Conservation (phyloP, 129 eudicot genomes). For the Smallanthus sonchifolius region DNA sequence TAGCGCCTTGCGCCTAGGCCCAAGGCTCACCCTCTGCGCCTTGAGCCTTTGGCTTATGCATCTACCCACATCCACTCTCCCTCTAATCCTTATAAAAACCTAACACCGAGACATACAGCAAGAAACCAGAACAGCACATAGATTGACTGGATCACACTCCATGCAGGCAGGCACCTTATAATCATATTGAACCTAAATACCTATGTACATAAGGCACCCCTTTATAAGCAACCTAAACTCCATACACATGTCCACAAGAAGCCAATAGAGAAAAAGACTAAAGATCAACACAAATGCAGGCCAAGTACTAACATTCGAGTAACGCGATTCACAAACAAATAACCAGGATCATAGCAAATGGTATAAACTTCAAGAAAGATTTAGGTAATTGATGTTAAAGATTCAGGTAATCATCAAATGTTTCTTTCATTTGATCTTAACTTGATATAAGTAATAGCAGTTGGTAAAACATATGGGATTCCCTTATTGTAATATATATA, state of each 20-base stretch:
- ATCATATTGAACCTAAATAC: not conserved
- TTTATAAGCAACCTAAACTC: not conserved
- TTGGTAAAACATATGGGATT: not conserved
- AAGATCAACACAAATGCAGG: not conserved
- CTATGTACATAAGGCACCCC: not conserved
- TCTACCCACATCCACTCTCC: no score
- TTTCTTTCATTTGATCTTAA: conserved; percentile 6
- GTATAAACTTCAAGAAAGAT: conserved; percentile 10
- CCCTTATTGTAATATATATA: conserved; percentile 15
- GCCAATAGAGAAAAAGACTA: not conserved
- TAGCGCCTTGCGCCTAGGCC: no score
- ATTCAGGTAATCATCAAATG: conserved; percentile 6
- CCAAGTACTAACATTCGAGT: not conserved
- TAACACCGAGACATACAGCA: not conserved
- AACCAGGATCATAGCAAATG: not conserved
- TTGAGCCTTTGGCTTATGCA: no score
- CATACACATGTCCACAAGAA: not conserved
- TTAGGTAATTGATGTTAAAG: not conserved
- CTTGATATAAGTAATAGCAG: conserved; percentile 3
- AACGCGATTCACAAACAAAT: not conserved
- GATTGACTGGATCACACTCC: not conserved
- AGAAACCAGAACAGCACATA: not conserved
- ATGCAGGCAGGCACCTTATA: not conserved
- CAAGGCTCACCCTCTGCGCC: no score
- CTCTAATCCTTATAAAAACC: no score